Base-by-base conservation (phyloP, 441 rosid genomes). In the Daphne laureola region DNA sequence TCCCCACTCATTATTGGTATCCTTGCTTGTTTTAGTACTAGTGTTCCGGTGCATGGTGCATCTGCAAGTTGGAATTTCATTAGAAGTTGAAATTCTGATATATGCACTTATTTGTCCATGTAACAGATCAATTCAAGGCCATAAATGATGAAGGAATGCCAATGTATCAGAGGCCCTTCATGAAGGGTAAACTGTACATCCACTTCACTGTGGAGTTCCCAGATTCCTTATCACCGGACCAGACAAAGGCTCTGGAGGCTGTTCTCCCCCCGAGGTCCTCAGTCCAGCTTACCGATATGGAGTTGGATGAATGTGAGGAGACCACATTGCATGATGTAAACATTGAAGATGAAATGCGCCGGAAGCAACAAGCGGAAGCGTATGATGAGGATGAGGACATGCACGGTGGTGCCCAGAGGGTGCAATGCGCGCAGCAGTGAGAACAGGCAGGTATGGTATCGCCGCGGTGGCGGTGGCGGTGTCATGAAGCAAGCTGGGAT, bases 101-200 rank as follows among this genome's bases (percentile, higher is more conserved):
- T 31, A 9, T 31, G 38, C 11, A 7, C 8, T 31, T 31, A 31
- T 9, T 7, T 31, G 38, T 5, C 38, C 38, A 9, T 31, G 38
- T 31, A 31, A 31, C 71, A 92, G 98, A 84, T 62, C 82, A 80
- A 61, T 84, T 76, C 76, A 88, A 89, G 81, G 98, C 84, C 2
- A 77, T 88, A 48, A 82, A 77, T 14, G 96, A 92, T 26, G 98
- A 92, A 52, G 98, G 98, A 8, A 92, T 92, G 98, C 92, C 97
- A 0, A 73, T 89, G 45, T 83, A 92, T 66, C 87, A 80, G 55
- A 77, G 90, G 72, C 88, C 98, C 8, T 86, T 89, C 81, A 89
- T 92, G 95, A 89, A 55, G 67, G 97, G 98, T 9, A 89, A 92
- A 66, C 57, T 92, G 25, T 92, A 83, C 80, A 81, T 92, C 55